Conservation (phyloP, 2,329 filamentous ascomycete species). For the Aspergillus luchuensis region DNA sequence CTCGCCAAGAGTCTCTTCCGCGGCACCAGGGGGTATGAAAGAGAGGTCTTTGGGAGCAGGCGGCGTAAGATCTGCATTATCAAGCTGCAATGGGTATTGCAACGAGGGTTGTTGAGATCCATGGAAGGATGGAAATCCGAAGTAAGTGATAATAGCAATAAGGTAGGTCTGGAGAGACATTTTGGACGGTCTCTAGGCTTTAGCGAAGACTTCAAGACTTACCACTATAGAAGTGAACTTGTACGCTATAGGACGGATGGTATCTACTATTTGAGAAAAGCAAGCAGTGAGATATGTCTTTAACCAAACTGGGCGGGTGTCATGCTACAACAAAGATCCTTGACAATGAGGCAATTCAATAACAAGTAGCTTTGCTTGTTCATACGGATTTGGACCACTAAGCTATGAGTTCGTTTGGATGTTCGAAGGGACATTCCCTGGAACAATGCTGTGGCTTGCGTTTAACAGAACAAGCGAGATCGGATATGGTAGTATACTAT, state of each 20-base stretch:
- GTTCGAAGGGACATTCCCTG: not conserved
- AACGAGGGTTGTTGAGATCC: not conserved
- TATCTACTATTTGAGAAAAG: not conserved
- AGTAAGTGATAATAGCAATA: slow-evolving; percentile 1
- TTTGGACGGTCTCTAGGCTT: not conserved
- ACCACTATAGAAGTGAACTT: not conserved
- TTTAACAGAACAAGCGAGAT: not conserved
- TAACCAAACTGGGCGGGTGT: not conserved
- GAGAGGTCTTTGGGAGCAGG: not conserved
- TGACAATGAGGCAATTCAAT: not conserved
- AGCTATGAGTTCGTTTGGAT: not conserved
- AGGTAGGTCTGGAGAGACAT: slow-evolving; percentile 12
- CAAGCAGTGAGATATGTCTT: not conserved
- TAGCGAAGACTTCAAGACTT: not conserved
- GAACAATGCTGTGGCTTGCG: not conserved
- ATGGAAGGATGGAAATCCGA: slow-evolving; percentile 1
- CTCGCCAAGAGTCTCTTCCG: not conserved
- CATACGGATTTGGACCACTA: not conserved
- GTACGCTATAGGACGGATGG: not conserved
- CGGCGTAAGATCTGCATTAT: not conserved
- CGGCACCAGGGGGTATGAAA: not conserved
- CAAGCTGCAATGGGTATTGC: not conserved
- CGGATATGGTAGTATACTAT: not conserved
- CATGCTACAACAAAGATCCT: not conserved
- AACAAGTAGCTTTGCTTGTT: not conserved